A percentile compares a stretch with the other conserved stretches of the same genome.
These are phyloP conservation scores for Amyloporia xantha DNA, from an alignment of 768 basidiomycete species.

Conservation along the genomic window DNA sequence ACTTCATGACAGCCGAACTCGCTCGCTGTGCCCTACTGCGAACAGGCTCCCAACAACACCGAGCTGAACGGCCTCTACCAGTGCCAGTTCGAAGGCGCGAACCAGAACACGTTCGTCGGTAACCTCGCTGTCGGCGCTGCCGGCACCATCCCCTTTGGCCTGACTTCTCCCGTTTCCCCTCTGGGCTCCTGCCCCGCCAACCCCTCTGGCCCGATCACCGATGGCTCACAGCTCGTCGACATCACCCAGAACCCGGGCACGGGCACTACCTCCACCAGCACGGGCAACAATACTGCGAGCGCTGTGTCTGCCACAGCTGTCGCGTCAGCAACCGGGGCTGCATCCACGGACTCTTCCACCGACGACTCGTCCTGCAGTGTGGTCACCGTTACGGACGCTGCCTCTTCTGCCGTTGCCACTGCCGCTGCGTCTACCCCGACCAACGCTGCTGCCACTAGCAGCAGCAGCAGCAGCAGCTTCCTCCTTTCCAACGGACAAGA, in stretches of 20 bases:
- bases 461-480: slow-evolving; percentile 12
- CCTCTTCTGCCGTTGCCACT: slow-evolving; percentile 7
- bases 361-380: slow-evolving; percentile 5
- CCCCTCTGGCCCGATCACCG: slow-evolving; percentile 40
- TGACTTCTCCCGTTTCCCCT: slow-evolving; percentile 32
- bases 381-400: slow-evolving; percentile 1
- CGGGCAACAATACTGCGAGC: slow-evolving; percentile 6
- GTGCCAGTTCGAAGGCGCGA: slow-evolving; percentile 47
- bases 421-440: slow-evolving; percentile 4
- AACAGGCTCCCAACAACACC: slow-evolving; percentile 41
- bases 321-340: slow-evolving; percentile 7
- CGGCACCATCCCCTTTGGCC: slow-evolving; percentile 51
- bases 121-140: slow-evolving; percentile 33
- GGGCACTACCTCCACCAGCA: slow-evolving; percentile 3
- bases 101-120: slow-evolving; percentile 40
- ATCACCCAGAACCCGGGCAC: slow-evolving; percentile 18
- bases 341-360: slow-evolving; percentile 3
- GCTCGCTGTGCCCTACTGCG: slow-evolving; percentile 38
- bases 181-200: slow-evolving; percentile 47
- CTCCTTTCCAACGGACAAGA: slow-evolving; percentile 26
- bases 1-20: slow-evolving; percentile 7
- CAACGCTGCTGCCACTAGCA: slow-evolving; percentile 9
- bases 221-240: slow-evolving; percentile 35
- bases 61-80: slow-evolving; percentile 53
- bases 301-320: slow-evolving; percentile 13